These are phyloP conservation scores for Colletotrichum agaves DNA, from an alignment of 2,329 filamentous ascomycete species.

Conservation along the genomic window DNA sequence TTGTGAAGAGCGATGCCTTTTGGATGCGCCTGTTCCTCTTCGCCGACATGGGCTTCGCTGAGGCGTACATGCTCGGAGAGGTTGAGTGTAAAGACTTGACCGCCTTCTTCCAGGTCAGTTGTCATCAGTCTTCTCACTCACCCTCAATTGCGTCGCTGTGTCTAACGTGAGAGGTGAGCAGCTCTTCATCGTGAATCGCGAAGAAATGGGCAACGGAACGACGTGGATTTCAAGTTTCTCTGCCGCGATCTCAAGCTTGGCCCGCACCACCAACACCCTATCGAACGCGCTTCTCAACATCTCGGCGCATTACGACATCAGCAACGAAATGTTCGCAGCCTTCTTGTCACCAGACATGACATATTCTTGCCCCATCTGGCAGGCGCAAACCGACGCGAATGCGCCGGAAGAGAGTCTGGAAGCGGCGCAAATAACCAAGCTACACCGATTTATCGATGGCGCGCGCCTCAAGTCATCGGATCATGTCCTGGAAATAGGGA, in stretches of 20 bases:
- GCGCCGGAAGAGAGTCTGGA: conserved; percentile 67
- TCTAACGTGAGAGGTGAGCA: conserved; percentile 45
- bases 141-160: conserved; percentile 27
- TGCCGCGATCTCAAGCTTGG: conserved; percentile 66
- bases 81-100: conserved; percentile 74
- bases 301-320: conserved; percentile 79
- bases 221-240: conserved; percentile 70
- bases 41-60: conserved; percentile 80
- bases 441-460: conserved; percentile 73
- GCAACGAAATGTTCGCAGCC: conserved; percentile 79
- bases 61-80: conserved; percentile 79
- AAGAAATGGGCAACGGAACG: conserved; percentile 70
- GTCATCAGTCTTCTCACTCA: not conserved
- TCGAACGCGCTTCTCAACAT: conserved; percentile 72
- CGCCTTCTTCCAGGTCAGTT: conserved; percentile 71
- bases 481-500: conserved; percentile 80
- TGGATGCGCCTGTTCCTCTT: conserved; percentile 77
- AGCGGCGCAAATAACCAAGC: conserved; percentile 74
- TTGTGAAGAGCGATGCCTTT: conserved; percentile 73
- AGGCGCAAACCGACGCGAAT: conserved; percentile 52
- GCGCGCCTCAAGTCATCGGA: conserved; percentile 71
- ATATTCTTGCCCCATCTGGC: conserved; percentile 78
- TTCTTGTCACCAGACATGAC: conserved; percentile 82
- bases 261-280: conserved; percentile 66
- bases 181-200: conserved; percentile 78